Percentiles rank a stretch among this genome's conserved stretches.
Conservation (phyloP, 1,139 yeast genomes). For the Maudiozyma humilis region DNA sequence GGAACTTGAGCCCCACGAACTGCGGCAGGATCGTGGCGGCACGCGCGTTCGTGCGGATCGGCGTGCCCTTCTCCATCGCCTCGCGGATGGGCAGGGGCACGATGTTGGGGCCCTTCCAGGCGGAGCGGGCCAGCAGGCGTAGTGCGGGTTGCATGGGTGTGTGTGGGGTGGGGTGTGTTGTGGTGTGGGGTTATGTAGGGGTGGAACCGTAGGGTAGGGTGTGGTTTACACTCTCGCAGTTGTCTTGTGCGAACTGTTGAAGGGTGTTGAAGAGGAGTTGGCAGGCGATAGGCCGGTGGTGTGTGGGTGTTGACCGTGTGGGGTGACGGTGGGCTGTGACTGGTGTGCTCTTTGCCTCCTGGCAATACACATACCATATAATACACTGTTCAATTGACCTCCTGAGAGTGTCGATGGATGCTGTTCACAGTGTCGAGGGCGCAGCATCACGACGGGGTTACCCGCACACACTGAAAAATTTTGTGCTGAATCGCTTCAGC, state of each 20-base stretch:
- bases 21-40: slow-evolving; percentile 91
- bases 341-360: too few relatives aligned
- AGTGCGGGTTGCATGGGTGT: slow-evolving; percentile 9
- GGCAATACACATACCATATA: too few relatives aligned
- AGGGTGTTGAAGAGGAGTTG: too few relatives aligned
- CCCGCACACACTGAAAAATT: background rate
- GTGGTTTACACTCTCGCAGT: too few relatives aligned
- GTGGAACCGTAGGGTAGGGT: background rate
- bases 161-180: background rate
- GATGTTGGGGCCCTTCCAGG: slow-evolving; percentile 68
- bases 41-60: slow-evolving; percentile 90
- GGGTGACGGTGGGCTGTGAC: background rate
- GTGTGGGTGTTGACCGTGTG: background rate
- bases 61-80: slow-evolving; percentile 71
- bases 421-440: too few relatives aligned
- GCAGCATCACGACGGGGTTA: too few relatives aligned
- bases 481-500: background rate
- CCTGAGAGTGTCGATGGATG: too few relatives aligned
- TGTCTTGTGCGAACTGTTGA: too few relatives aligned
- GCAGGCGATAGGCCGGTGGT: too few relatives aligned
- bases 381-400: too few relatives aligned
- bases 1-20: slow-evolving; percentile 88
- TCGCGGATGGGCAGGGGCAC: slow-evolving; percentile 88
- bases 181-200: background rate
- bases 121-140: slow-evolving; percentile 27